phyloP scores from a whole-genome alignment of 2,329 filamentous ascomycete species.

The Chaetomiaceae sp. region DNA sequence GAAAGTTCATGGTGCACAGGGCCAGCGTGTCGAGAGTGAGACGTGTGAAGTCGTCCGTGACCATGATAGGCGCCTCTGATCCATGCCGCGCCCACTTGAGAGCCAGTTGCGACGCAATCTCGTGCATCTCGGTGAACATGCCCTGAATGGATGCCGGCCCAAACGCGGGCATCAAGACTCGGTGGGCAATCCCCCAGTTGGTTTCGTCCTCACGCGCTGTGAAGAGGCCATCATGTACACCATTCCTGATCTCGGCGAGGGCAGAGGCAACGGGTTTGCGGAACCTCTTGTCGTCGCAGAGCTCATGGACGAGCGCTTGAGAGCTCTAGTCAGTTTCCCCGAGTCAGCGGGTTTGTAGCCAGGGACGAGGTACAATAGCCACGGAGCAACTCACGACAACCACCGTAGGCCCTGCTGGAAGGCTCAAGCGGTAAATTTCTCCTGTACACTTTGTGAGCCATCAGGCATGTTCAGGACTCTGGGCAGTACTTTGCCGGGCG shows the following conservation, averaged over 20 bases:
- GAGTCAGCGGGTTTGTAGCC: not conserved
- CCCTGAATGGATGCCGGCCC: conserved; percentile 61
- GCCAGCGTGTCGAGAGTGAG: conserved; percentile 69
- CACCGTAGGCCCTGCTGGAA: conserved; percentile 39
- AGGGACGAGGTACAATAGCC: not conserved
- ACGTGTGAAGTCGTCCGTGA: conserved; percentile 66
- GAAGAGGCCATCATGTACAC: conserved; percentile 62
- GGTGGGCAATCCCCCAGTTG: conserved; percentile 65
- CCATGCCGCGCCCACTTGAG: conserved; percentile 67
- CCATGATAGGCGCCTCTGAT: conserved; percentile 50
- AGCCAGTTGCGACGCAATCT: conserved; percentile 61
- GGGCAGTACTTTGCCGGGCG: no score
- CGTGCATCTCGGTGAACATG: conserved; percentile 68
- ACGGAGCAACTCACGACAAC: conserved; percentile 17
- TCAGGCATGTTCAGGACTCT: no score
- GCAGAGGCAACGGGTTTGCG: conserved; percentile 50
- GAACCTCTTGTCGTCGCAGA: conserved; percentile 64
- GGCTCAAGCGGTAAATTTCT: conserved; percentile 55
- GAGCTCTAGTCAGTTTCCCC: conserved; percentile 3
- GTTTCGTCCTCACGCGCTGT: conserved; percentile 50
- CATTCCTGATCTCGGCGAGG: conserved; percentile 55
- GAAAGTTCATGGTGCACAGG: conserved; percentile 65
- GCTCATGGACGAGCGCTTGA: conserved; percentile 56
- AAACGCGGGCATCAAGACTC: conserved; percentile 64
- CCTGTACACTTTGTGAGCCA: conserved; percentile 35